Percentiles rank a stretch among this genome's conserved stretches.
Conservation (phyloP, 306 rosid species). For the Rosa chinensis region DNA sequence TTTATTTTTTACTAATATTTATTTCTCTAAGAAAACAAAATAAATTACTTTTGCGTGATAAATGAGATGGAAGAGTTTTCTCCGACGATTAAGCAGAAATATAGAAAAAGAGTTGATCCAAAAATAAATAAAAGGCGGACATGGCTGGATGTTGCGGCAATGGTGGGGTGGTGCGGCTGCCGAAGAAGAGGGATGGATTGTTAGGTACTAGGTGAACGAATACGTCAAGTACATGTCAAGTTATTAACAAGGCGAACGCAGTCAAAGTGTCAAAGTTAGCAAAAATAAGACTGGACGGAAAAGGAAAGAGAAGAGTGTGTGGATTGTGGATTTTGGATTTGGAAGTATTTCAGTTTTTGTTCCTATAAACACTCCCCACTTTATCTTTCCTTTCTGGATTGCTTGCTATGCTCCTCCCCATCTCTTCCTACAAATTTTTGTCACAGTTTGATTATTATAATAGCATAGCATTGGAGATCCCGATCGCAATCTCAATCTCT, state of each 20-base stretch:
- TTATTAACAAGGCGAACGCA: not conserved
- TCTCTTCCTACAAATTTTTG: not conserved
- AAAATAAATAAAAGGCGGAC: too few species aligned
- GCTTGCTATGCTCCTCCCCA: not conserved
- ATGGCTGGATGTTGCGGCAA: too few species aligned
- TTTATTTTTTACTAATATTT: too few species aligned
- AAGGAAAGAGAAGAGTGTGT: not conserved
- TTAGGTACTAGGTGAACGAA: too few species aligned
- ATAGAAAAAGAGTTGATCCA: too few species aligned
- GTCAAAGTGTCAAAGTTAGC: constrained; percentile 12
- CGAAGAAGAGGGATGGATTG: too few species aligned
- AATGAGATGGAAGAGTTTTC: too few species aligned
- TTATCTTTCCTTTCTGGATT: not conserved
- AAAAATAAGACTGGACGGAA: not conserved
- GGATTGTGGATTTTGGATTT: constrained; percentile 1
- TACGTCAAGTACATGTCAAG: not conserved
- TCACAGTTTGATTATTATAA: not conserved
- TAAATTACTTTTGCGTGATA: too few species aligned
- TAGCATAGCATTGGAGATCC: constrained; percentile 10
- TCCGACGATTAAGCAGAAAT: too few species aligned
- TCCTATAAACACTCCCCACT: constrained; percentile 19
- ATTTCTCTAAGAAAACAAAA: too few species aligned
- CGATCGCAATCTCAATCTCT: not conserved
- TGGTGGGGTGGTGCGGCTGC: too few species aligned
- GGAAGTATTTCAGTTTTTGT: not conserved